Evolutionary conservation across 2,329 filamentous ascomycete species (phyloP).

Genomic region (Colletotrichum sp.): DNA sequence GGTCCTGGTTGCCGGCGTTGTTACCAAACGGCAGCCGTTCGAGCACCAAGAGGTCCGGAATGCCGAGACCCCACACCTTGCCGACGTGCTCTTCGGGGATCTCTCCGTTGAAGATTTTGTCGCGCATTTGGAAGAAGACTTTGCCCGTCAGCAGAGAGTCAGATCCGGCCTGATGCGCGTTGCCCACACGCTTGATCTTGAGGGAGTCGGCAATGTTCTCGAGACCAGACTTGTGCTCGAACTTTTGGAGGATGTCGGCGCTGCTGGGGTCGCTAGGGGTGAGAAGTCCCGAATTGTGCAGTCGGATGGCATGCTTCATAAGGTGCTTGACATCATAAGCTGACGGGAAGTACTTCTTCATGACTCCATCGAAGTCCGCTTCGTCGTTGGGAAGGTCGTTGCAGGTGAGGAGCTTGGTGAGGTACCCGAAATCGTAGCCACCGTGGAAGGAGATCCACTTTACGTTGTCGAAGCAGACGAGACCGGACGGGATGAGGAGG

Average conservation of each 20-base stretch:
- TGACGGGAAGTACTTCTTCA: conserved; percentile 91
- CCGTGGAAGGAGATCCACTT: conserved; percentile 98
- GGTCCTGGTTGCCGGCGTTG: conserved; percentile 32
- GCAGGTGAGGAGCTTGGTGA: conserved; percentile 91
- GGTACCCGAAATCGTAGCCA: conserved; percentile 96
- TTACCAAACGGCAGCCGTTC: conserved; percentile 36
- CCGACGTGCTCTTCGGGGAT: conserved; percentile 84
- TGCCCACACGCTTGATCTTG: conserved; percentile 86
- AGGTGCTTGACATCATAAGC: conserved; percentile 97
- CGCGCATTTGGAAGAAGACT: conserved; percentile 92
- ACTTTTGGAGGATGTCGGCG: conserved; percentile 78
- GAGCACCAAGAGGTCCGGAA: conserved; percentile 62
- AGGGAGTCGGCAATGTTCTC: conserved; percentile 94
- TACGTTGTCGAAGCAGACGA: conserved; percentile 86
- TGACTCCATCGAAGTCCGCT: conserved; percentile 83
- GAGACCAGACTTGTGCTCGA: conserved; percentile 89
- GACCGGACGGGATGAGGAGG: conserved; percentile 87
- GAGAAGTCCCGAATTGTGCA: conserved; percentile 67
- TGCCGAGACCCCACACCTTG: conserved; percentile 92
- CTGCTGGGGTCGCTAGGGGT: conserved; percentile 69
- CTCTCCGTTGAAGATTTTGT: conserved; percentile 83
- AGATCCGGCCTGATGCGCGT: conserved; percentile 90
- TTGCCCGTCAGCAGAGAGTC: conserved; percentile 92
- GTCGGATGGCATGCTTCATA: conserved; percentile 84
- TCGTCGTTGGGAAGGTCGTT: conserved; percentile 87